These are phyloP conservation scores for Citrullus colocynthis DNA, from an alignment of 306 rosid genomes.

Conservation along the genomic window DNA sequence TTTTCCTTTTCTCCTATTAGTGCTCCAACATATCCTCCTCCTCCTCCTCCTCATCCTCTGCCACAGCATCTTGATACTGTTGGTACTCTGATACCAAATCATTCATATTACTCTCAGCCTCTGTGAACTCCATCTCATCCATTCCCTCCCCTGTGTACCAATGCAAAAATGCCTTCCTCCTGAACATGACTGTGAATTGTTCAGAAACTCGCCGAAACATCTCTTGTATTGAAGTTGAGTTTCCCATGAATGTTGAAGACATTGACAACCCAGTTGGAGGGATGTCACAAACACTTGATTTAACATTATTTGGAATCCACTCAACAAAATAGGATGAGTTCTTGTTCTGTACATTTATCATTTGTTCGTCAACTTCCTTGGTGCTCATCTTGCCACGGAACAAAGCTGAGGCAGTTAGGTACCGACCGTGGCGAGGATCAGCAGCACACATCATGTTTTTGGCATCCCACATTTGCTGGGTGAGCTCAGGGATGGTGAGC, in stretches of 20 bases:
- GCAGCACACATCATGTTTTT: conserved; percentile 88
- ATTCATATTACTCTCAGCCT: conserved; percentile 88
- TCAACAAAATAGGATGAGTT: conserved; percentile 78
- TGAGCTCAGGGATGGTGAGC: conserved; percentile 82
- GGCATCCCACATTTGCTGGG: conserved; percentile 91
- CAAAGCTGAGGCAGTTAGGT: conserved; percentile 78
- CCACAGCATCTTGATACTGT: conserved; percentile 71
- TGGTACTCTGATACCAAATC: conserved; percentile 87
- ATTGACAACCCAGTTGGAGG: conserved; percentile 68
- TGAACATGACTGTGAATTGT: conserved; percentile 80
- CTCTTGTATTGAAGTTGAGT: conserved; percentile 79
- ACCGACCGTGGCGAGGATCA: conserved; percentile 76
- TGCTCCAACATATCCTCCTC: conserved; percentile 19
- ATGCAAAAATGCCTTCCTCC: conserved; percentile 84
- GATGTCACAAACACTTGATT: conserved; percentile 80
- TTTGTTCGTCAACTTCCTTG: conserved; percentile 74
- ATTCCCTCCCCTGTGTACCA: conserved; percentile 89
- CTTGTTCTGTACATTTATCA: conserved; percentile 82
- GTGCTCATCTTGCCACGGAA: conserved; percentile 90
- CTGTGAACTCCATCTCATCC: conserved; percentile 90
- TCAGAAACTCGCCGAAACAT: conserved; percentile 85
- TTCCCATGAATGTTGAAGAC: conserved; percentile 86
- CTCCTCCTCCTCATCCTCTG: conserved; percentile 30
- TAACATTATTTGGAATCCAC: conserved; percentile 88
- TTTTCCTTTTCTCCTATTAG: neutral